phyloP scores from a whole-genome alignment of 768 basidiomycete genomes.

The Termitomyces sp. region DNA sequence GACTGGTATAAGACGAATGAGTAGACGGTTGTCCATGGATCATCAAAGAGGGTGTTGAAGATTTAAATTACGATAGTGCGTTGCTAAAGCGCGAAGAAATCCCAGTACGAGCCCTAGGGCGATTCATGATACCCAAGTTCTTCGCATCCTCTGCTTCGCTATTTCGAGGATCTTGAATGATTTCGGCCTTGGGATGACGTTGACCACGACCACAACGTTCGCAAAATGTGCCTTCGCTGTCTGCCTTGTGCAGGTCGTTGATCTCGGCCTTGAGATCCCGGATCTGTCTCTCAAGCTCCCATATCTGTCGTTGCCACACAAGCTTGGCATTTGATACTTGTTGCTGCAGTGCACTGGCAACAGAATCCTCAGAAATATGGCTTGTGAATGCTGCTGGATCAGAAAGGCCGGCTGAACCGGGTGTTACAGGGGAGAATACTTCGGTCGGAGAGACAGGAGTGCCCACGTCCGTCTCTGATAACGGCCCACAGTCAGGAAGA shows the following conservation, averaged over 20 bases:
- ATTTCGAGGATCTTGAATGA: not conserved
- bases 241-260: slow-evolving; percentile 42
- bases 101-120: slow-evolving; percentile 67
- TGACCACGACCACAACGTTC: slow-evolving; percentile 55
- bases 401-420: slow-evolving; percentile 13
- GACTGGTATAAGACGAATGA: slow-evolving; percentile 14
- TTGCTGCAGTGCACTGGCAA: slow-evolving; percentile 54
- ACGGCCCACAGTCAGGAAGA: slow-evolving; percentile 25
- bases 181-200: slow-evolving; percentile 5
- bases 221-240: slow-evolving; percentile 41
- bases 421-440: slow-evolving; percentile 36
- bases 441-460: slow-evolving; percentile 49
- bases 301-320: slow-evolving; percentile 68
- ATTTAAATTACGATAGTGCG: slow-evolving; percentile 28
- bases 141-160: slow-evolving; percentile 16
- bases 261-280: slow-evolving; percentile 67
- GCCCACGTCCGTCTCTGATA: slow-evolving; percentile 37
- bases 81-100: slow-evolving; percentile 58
- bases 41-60: not conserved
- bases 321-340: slow-evolving; percentile 53
- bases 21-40: slow-evolving; percentile 6
- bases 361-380: slow-evolving; percentile 30
- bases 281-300: slow-evolving; percentile 73
- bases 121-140: slow-evolving; percentile 44
- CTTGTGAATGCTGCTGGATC: slow-evolving; percentile 12